Evolutionary conservation across 1,284 basidiomycete genomes (phyloP).

Genomic region (Ceratobasidium sp.): DNA sequence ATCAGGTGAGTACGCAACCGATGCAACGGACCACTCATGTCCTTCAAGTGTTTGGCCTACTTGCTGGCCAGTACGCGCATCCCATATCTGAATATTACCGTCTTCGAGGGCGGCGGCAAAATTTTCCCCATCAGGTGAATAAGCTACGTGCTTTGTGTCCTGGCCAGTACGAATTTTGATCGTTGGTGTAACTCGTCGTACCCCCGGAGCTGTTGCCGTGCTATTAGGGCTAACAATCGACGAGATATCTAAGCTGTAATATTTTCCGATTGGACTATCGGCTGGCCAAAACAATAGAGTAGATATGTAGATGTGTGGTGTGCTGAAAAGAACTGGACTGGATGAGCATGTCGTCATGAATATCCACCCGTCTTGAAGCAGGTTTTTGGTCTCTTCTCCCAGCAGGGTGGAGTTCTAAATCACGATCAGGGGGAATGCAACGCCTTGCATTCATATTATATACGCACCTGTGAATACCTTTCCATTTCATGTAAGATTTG

Average conservation of each 20-base stretch:
- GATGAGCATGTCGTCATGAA: not conserved
- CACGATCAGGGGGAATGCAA: not conserved
- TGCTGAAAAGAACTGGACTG: not conserved
- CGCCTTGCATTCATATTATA: not conserved
- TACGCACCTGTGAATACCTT: not conserved
- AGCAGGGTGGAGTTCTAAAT: not conserved
- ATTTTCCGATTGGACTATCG: not conserved
- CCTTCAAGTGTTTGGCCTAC: constrained; percentile 15
- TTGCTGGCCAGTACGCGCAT: not conserved
- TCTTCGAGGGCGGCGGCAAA: too few relatives aligned
- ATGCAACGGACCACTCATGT: constrained; percentile 15
- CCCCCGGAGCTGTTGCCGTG: not conserved
- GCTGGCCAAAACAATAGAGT: not conserved
- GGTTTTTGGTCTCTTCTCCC: not conserved
- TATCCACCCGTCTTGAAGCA: not conserved
- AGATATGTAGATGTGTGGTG: constrained; percentile 3
- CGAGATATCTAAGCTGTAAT: not conserved
- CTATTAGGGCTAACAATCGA: not conserved
- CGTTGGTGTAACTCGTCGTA: too few relatives aligned
- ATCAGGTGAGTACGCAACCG: constrained; percentile 22
- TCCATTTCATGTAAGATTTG: not conserved
- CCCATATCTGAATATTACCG: constrained; percentile 19
- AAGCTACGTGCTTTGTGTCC: too few relatives aligned
- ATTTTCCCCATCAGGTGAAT: too few relatives aligned
- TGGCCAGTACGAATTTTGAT: too few relatives aligned